These are phyloP conservation scores for Penicillium waksmanii DNA, from an alignment of 495 filamentous ascomycete genomes.

Conservation along the genomic window DNA sequence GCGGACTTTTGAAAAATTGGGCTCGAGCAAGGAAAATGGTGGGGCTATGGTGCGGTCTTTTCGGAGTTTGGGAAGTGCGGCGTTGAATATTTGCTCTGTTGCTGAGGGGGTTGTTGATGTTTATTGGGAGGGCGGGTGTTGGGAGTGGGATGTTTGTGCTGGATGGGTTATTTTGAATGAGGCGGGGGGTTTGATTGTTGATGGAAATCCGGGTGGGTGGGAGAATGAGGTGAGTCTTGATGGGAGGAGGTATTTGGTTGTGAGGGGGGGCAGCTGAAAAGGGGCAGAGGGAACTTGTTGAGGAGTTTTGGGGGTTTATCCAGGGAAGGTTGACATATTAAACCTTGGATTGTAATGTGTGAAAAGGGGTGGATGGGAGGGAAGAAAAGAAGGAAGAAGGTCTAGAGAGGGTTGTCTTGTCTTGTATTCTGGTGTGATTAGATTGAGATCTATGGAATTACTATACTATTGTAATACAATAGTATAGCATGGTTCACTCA, in stretches of 20 bases:
- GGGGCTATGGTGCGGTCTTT: conserved; percentile 86
- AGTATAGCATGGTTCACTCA: too few species aligned
- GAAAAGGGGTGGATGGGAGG: too few species aligned
- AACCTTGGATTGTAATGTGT: too few species aligned
- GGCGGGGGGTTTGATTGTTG: conserved; percentile 79
- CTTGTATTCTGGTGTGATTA: too few species aligned
- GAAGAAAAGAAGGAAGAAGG: too few species aligned
- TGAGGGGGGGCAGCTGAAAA: conserved; percentile 60
- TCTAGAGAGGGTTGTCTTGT: too few species aligned
- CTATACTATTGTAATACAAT: too few species aligned
- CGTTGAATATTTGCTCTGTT: conserved; percentile 81
- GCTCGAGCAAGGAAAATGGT: conserved; percentile 62
- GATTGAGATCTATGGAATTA: too few species aligned
- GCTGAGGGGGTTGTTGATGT: conserved; percentile 78
- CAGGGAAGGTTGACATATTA: conserved; percentile 24
- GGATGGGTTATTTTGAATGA: conserved; percentile 88
- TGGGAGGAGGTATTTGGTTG: conserved; percentile 75
- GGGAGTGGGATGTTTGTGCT: conserved; percentile 93
- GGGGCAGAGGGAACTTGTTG: conserved; percentile 74
- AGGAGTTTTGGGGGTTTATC: conserved; percentile 75
- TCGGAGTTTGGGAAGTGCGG: conserved; percentile 75
- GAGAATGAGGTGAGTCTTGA: conserved; percentile 71
- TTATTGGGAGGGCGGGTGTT: conserved; percentile 95
- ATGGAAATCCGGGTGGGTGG: conserved; percentile 80
- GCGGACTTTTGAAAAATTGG: conserved; percentile 69